A percentile compares a stretch with the other conserved stretches of the same genome.
Conservation (phyloP, 2,329 filamentous ascomycete species). For the Penicillium expansum region DNA sequence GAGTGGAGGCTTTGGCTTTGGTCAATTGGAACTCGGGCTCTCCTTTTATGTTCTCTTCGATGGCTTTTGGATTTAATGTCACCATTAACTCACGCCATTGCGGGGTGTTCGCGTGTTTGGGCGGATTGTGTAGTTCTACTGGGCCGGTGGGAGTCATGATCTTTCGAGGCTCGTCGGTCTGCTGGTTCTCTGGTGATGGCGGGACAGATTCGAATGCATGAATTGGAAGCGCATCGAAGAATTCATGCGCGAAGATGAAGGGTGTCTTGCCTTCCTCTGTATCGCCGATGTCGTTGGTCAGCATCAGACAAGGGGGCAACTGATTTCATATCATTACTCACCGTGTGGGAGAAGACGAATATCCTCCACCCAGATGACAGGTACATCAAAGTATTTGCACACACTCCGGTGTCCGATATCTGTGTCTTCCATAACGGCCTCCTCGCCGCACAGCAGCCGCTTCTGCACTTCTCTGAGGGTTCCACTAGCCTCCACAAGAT, state of each 20-base stretch:
- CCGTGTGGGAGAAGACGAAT: conserved; percentile 75
- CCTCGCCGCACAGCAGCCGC: conserved; percentile 72
- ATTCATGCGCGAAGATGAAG: conserved; percentile 95
- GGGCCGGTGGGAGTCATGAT: conserved; percentile 51
- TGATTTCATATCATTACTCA: conserved; percentile 36
- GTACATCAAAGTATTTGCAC: conserved; percentile 70
- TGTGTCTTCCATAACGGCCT: conserved; percentile 65
- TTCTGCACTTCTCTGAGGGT: conserved; percentile 75
- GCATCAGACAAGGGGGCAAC: not conserved
- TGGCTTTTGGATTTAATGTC: conserved; percentile 60
- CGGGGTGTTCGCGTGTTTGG: conserved; percentile 42
- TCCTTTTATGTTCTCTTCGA: conserved; percentile 48
- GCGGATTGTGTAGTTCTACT: conserved; percentile 44
- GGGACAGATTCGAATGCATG: conserved; percentile 83
- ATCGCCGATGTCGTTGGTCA: not conserved
- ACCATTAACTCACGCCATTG: conserved; percentile 86
- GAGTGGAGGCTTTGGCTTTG: conserved; percentile 70
- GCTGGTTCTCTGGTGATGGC: conserved; percentile 42
- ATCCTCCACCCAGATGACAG: conserved; percentile 89
- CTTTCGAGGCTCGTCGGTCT: conserved; percentile 41
- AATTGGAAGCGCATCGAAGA: conserved; percentile 96
- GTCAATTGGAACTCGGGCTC: conserved; percentile 85
- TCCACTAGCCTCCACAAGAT: conserved; percentile 90
- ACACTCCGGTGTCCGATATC: conserved; percentile 70
- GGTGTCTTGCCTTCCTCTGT: conserved; percentile 68